Evolutionary conservation across 306 rosid genomes (phyloP), one percentile per base, ranked within the genome.

Genomic region (Ammopiptanthus mongolicus): DNA sequence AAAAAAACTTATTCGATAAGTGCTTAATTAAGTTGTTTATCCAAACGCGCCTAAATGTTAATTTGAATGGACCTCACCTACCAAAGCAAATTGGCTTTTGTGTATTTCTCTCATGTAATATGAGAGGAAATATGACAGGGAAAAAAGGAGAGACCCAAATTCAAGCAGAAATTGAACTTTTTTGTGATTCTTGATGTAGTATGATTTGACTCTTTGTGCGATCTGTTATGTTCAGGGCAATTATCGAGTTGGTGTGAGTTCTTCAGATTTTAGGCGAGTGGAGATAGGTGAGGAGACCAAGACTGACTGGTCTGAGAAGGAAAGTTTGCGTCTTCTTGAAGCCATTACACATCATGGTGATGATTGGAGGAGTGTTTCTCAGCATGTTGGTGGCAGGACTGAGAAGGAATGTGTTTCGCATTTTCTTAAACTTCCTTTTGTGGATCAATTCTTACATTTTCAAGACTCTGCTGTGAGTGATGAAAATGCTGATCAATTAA

Each of bases 201-300:
- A 90, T 81, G 87, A 86, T 69, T 83, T 85, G 91, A 95, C 97
- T 52, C 88, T 95, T 6, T 95, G 99, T 83, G 99, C 99, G 59
- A 87, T 97, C 78, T 95, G 99, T 82, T 95, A 87, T 79, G 97
- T 95, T 62, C 97, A 97, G 2, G 97, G 97, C 19, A 95, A 90
- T 82, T 92, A 92, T 82, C 83, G 88, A 75, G 86, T 89, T 51
- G 97, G 99, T 69, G 87, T 89, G 71, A 88, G 64, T 74, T 90
- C 96, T 55, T 82, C 97, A 10, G 97, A 92, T 81, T 95, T 95
- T 69, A 86, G 88, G 85, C 86, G 99, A 70, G 97, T 92, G 77
- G 99, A 92, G 90, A 92, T 95, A 55, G 88, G 83, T 74, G 96
- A 95, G 46, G 96, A 87, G 69, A 78, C 79, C 1, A 89, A 87